Evolutionary conservation across 164 flowering plant genomes (phyloP).

Genomic region (Euptelea pleiosperma): DNA sequence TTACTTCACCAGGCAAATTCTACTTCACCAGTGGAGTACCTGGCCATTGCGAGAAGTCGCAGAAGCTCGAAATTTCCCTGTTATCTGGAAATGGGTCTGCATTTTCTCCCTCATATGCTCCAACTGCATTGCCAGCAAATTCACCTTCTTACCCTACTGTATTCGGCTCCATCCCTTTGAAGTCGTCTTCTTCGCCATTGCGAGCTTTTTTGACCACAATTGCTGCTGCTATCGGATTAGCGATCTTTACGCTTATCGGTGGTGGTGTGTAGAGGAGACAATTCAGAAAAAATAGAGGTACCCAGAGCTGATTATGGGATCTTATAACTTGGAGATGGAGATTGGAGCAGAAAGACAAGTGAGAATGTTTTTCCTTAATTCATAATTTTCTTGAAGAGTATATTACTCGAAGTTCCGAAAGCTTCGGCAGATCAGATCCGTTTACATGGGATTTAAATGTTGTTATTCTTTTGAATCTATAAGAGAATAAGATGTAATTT

Average conservation of each 20-base stretch:
- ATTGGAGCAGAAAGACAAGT: neutral
- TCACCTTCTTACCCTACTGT: slow-evolving; percentile 71
- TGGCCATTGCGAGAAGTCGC: slow-evolving; percentile 72
- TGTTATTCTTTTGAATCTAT: slow-evolving; percentile 4
- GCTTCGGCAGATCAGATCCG: neutral
- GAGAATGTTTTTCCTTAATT: neutral
- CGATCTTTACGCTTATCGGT: slow-evolving; percentile 12
- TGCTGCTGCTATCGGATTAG: slow-evolving; percentile 21
- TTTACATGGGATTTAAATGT: neutral
- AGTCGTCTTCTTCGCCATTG: slow-evolving; percentile 35
- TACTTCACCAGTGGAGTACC: slow-evolving; percentile 81
- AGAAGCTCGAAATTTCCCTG: slow-evolving; percentile 67
- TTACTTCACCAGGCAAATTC: slow-evolving; percentile 56
- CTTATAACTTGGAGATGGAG: neutral
- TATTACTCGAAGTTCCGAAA: neutral
- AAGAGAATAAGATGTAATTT: neutral
- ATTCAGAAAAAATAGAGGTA: neutral
- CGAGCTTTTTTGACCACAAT: slow-evolving; percentile 9
- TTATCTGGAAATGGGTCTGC: slow-evolving; percentile 46
- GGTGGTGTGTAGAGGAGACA: slow-evolving; percentile 15
- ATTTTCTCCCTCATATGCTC: slow-evolving; percentile 31
- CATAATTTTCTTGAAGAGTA: too few species aligned
- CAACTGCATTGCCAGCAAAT: slow-evolving; percentile 31
- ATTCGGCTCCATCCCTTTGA: slow-evolving; percentile 68
- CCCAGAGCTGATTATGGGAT: slow-evolving; percentile 9